Evolutionary conservation across 2,329 filamentous ascomycete genomes (phyloP).

Genomic region (Pseudogymnoascus sp.): DNA sequence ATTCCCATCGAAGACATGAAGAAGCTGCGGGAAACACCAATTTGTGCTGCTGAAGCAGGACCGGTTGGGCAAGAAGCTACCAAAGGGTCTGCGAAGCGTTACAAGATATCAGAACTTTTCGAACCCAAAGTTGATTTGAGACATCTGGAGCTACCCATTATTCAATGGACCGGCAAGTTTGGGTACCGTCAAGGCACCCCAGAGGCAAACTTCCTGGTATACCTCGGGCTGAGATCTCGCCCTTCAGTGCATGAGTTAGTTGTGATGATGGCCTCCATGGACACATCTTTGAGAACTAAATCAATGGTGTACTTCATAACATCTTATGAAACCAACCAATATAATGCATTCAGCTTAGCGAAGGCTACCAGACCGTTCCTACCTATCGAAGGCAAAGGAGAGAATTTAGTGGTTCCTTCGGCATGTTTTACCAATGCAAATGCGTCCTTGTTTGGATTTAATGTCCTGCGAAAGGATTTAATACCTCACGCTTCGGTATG

Average conservation of each 20-base stretch:
- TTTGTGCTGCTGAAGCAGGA: conserved; percentile 70
- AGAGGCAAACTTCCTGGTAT: conserved; percentile 66
- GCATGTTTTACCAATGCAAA: conserved; percentile 76
- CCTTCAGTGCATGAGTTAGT: conserved; percentile 69
- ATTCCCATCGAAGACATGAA: conserved; percentile 77
- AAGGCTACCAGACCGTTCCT: conserved; percentile 52
- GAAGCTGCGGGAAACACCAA: conserved; percentile 65
- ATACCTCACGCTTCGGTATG: conserved; percentile 59
- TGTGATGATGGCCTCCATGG: conserved; percentile 60
- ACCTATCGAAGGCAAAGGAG: conserved; percentile 60
- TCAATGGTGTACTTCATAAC: conserved; percentile 75
- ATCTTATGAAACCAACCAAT: conserved; percentile 70
- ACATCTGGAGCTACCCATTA: conserved; percentile 60
- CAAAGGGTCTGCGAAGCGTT: conserved; percentile 45
- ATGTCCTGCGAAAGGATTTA: conserved; percentile 67
- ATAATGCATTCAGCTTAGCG: conserved; percentile 54
- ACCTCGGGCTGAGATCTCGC: conserved; percentile 62
- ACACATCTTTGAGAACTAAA: conserved; percentile 51
- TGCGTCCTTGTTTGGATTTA: conserved; percentile 70
- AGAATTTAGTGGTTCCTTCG: conserved; percentile 59
- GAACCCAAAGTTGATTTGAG: conserved; percentile 66
- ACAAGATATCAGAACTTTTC: conserved; percentile 70
- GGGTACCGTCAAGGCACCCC: conserved; percentile 54
- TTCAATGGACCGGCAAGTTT: conserved; percentile 68
- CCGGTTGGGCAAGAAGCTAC: conserved; percentile 45